Evolutionary conservation across 345 rosid species (phyloP).

Genomic region (Sisymbrium altissimum): DNA sequence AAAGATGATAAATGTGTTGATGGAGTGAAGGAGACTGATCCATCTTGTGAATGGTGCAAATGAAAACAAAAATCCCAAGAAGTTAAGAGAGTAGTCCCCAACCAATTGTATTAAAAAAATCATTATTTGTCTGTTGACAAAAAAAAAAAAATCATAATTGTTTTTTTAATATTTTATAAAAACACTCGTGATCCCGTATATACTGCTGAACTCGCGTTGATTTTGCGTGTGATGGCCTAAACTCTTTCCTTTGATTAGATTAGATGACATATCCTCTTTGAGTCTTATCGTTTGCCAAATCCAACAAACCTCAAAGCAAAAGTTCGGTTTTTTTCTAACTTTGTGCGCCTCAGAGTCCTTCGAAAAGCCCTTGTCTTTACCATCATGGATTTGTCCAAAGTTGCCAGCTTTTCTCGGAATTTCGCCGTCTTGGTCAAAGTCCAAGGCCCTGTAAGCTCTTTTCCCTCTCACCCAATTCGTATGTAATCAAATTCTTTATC

Average conservation of each 20-base stretch:
- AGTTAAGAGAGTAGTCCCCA: too few relatives aligned
- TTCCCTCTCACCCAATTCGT: neutral
- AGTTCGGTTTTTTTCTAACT: neutral
- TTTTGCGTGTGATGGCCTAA: neutral
- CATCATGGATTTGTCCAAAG: conserved; percentile 57
- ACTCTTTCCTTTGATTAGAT: neutral
- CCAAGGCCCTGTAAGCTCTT: conserved; percentile 71
- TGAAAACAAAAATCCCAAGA: too few relatives aligned
- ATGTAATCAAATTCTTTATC: neutral
- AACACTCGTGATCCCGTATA: neutral
- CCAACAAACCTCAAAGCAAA: neutral
- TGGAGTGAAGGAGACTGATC: too few relatives aligned
- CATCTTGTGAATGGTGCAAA: too few relatives aligned
- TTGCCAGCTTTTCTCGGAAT: conserved; percentile 47
- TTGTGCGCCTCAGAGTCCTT: neutral
- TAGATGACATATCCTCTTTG: neutral
- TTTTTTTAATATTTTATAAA: too few relatives aligned
- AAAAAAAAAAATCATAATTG: too few relatives aligned
- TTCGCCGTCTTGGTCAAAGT: conserved; percentile 77
- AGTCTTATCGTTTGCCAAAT: neutral
- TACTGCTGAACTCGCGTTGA: neutral
- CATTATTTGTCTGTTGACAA: too few relatives aligned
- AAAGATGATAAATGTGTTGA: too few relatives aligned
- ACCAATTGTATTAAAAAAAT: too few relatives aligned
- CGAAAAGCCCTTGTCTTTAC: neutral